Evolutionary conservation across 108 stramenopile species (phyloP).

Genomic region (Skeletonema grethae): DNA sequence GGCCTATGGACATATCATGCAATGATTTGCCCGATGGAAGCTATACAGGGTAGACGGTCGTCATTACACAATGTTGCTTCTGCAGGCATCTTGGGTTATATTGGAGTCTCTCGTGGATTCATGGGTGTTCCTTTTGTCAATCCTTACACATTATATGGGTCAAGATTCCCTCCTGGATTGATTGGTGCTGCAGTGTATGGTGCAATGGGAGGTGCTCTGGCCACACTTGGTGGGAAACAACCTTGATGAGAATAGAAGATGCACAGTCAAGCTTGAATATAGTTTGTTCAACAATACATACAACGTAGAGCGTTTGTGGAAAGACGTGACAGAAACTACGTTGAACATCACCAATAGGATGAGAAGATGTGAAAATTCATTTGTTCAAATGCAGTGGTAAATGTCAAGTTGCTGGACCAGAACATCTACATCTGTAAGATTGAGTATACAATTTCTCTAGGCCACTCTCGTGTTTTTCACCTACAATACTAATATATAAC

Average conservation of each 20-base stretch:
- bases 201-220: conserved; percentile 36
- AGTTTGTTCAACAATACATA: neutral
- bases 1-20: conserved; percentile 53
- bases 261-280: neutral
- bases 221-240: conserved; percentile 36
- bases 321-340: no score
- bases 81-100: conserved; percentile 55
- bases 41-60: conserved; percentile 57
- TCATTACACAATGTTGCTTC: conserved; percentile 51
- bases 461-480: neutral
- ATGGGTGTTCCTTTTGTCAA: conserved; percentile 62
- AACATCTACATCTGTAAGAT: no score
- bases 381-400: no score
- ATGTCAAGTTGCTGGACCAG: no score
- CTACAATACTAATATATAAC: neutral
- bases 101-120: conserved; percentile 51
- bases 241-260: neutral
- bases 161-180: conserved; percentile 24
- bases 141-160: conserved; percentile 28
- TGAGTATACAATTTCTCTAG: no score
- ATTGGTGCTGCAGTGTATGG: conserved; percentile 45
- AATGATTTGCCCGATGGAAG: conserved; percentile 71
- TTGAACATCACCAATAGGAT: no score
- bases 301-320: neutral
- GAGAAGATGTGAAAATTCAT: no score